Evolutionary conservation across 1,139 yeast species (phyloP).

Genomic region (Eremothecium coryli): DNA sequence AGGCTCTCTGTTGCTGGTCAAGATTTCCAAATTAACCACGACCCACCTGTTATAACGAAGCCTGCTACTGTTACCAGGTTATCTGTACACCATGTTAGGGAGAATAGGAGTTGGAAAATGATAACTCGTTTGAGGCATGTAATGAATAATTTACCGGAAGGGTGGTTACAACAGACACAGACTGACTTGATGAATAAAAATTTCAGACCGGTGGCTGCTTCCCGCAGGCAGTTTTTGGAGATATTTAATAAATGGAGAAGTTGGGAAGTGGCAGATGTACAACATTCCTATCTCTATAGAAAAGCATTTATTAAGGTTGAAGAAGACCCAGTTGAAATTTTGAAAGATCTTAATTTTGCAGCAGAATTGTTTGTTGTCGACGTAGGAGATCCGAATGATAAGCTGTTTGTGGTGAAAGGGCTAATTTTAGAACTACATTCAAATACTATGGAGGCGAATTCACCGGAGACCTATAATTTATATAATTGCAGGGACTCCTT

Average conservation of each 20-base stretch:
- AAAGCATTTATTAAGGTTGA: constrained; percentile 28
- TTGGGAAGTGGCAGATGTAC: constrained; percentile 69
- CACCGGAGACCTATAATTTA: not conserved
- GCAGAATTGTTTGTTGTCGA: not conserved
- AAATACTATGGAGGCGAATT: not conserved
- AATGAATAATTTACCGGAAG: constrained; percentile 46
- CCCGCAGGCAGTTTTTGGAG: constrained; percentile 45
- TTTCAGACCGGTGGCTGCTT: constrained; percentile 40
- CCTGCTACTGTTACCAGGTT: constrained; percentile 77
- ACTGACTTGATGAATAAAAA: constrained; percentile 14
- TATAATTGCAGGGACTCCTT: not conserved
- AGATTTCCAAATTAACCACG: constrained; percentile 55
- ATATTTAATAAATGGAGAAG: constrained; percentile 77
- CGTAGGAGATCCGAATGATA: not conserved
- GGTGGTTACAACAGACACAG: constrained; percentile 36
- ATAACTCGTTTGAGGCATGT: constrained; percentile 71
- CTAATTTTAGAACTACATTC: not conserved
- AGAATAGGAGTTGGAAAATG: constrained; percentile 81
- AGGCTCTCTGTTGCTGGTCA: constrained; percentile 56
- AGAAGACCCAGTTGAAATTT: no score
- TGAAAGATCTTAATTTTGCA: not conserved
- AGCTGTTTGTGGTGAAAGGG: not conserved
- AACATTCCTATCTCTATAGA: constrained; percentile 46
- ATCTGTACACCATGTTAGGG: constrained; percentile 63
- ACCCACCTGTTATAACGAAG: constrained; percentile 81